Evolutionary conservation across 805 yeast genomes (phyloP).

Genomic region (Ascoidea rubescens): DNA sequence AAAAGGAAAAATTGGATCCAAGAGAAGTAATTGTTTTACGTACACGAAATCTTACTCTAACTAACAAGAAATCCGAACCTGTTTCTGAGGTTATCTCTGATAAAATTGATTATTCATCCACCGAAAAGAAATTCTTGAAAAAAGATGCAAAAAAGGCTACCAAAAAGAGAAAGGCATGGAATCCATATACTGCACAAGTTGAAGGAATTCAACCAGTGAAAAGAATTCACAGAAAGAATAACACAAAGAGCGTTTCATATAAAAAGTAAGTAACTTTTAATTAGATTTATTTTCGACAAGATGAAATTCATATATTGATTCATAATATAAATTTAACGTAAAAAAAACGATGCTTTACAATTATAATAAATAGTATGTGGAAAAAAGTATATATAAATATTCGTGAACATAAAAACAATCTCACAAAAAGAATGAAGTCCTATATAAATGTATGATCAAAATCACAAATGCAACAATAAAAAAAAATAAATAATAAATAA

Average conservation of each 20-base stretch:
- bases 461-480: no score
- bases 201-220: constrained; percentile 44
- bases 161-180: constrained; percentile 33
- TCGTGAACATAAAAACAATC: no score
- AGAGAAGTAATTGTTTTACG: constrained; percentile 8
- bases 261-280: no score
- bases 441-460: no score
- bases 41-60: constrained; percentile 2
- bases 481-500: no score
- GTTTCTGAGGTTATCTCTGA: constrained; percentile 2
- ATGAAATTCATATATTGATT: no score
- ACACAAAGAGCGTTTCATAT: not conserved
- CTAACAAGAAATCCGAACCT: constrained; percentile 1
- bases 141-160: constrained; percentile 13
- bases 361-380: no score
- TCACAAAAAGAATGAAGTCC: no score
- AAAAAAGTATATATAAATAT: no score
- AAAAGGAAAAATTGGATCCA: constrained; percentile 1
- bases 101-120: constrained; percentile 6
- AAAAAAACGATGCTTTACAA: no score
- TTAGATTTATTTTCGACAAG: no score
- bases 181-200: constrained; percentile 39
- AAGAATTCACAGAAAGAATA: constrained; percentile 13
- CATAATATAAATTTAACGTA: no score
- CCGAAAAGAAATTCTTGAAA: constrained; percentile 2